Base-by-base conservation (phyloP, 345 rosid genomes). In the Linum tenue region DNA sequence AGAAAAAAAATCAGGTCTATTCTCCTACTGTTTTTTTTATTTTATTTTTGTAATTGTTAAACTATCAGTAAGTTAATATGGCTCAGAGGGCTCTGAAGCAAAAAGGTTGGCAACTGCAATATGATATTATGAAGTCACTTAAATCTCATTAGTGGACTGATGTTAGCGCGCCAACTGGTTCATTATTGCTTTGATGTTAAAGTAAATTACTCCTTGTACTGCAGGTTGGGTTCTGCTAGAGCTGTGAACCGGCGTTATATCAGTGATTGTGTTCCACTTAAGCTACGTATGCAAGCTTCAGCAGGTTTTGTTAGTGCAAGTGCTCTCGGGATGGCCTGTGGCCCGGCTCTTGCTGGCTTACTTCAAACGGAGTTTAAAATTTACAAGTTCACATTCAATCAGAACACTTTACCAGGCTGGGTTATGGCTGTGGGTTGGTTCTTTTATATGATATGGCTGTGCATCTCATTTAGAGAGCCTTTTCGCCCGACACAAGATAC, bases 261-360 rank as follows among this genome's bases (percentile, higher is more conserved):
- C 72, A 95, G 99, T 70, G 98, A 95, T 60, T 91, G 98, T 70
- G 99, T 91, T 57, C 98, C 99, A 16, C 75, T 86, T 63, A 87
- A 79, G 73, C 73, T 87, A 71, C 88, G 98, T 41, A 82, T 95
- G 99, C 95, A 95, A 75, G 96, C 99, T 75, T 95, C 99, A 0
- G 98, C 99, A 0, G 99, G 94, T 65, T 95, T 95, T 81, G 99
- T 95, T 70, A 95, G 99, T 84, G 99, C 99, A 71, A 95, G 99
- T 87, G 99, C 99, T 72, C 92, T 95, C 36, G 98, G 99, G 73
- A 91, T 95, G 99, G 99, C 99, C 53, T 91, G 96, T 79, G 99
- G 99, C 78, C 99, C 99, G 62, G 98, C 96, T 57, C 89, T 95
- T 48, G 99, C 98, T 59, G 99, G 97, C 71, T 67, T 95, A 67